Base-by-base conservation (phyloP, 768 basidiomycete species). In the Tephrocybe sp. region DNA sequence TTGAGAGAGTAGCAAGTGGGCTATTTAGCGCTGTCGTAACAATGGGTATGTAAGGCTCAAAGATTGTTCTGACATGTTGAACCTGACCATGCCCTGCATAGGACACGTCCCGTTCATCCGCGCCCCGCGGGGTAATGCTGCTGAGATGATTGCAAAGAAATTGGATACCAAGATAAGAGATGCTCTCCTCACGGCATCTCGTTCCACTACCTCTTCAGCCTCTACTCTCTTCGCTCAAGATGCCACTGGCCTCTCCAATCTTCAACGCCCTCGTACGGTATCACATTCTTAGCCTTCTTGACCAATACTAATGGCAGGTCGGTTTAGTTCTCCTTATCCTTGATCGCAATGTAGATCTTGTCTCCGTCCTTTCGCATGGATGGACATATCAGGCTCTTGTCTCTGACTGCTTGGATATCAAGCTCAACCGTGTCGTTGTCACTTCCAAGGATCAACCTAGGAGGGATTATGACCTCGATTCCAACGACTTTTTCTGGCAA, bases 301-400 rank as follows among this genome's bases (percentile, higher is more conserved):
- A 38, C 40, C 53, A 44, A 60, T 55, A 53, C 59, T 34, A 37
- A 45, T 48, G n/a, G 30, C 9, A 3, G 14, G 1, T 25, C 12
- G n/a, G 20, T 46, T 37, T 60, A 97, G 95, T 99, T 42, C 78
- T 99, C 7, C 84, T 98, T 46, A 86, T 99, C 48, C 75, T 99
- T 39, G 97, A 99, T 65, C 81, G 97, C 21, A 98, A 98, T 62
- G 76, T 98, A 48, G 97, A 99, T 63, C 77, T 99, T 12, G 89
- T 93, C 1, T 88, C 97, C 7, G 90, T 95, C 76, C 65, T 99
- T 17, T 88, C 90, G 1, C 97, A 99, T 63, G 95, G 95, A 2
- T 99, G 97, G 97, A 98, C 97, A 33, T 99, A 99, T 62, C 97
- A 99, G 70, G 93, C 97, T 0, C 83, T 99, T 24, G 90, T 98